Percentiles rank a stretch among this genome's conserved stretches.
Evolutionary conservation across 768 basidiomycete genomes (phyloP).

Genomic region (Suillus americanus): DNA sequence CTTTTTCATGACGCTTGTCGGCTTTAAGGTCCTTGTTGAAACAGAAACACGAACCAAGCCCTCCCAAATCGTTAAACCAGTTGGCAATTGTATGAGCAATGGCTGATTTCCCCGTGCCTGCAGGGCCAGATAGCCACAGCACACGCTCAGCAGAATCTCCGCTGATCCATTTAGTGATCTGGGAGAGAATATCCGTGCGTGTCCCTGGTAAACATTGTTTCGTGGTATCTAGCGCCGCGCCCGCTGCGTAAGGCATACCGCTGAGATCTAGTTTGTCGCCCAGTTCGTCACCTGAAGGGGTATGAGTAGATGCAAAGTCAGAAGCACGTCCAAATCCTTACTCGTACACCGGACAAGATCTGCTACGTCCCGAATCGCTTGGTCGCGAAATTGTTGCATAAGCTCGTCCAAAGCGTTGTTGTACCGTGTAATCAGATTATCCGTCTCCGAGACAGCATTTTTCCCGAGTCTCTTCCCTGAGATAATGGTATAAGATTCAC

Average conservation of each 20-base stretch:
- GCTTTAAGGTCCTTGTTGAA: no score
- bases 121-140: no score
- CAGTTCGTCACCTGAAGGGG: not conserved
- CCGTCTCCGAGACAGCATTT: not conserved
- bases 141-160: no score
- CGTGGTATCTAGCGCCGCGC: not conserved
- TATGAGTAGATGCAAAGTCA: not conserved
- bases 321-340: not conserved
- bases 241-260: not conserved
- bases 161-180: no score
- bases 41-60: no score
- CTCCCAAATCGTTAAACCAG: no score
- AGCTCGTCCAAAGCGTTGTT: not conserved
- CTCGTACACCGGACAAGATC: not conserved
- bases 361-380: not conserved
- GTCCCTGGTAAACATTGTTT: no score
- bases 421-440: not conserved
- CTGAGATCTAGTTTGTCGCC: not conserved
- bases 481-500: not conserved
- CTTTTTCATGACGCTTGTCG: no score
- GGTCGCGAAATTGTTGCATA: not conserved
- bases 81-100: no score
- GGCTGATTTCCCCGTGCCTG: no score
- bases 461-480: constrained; percentile 1
- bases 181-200: no score